Evolutionary conservation across 2,329 filamentous ascomycete genomes (phyloP).

Genomic region (Colletotrichum somersetense): DNA sequence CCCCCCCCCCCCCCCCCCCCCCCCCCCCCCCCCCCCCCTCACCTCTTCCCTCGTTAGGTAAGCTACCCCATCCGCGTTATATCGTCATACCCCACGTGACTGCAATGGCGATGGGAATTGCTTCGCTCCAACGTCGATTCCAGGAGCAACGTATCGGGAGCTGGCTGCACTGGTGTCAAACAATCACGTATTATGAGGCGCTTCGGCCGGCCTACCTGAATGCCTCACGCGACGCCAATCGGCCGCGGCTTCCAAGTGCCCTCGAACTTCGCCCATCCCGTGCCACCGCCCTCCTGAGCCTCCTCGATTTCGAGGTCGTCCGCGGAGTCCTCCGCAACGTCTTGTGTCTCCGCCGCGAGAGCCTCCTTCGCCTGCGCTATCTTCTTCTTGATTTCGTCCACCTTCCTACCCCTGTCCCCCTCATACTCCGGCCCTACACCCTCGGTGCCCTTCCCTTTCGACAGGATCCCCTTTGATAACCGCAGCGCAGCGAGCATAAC

Average conservation of each 20-base stretch:
- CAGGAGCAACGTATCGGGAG: not conserved
- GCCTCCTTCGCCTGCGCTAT: slow-evolving; percentile 35
- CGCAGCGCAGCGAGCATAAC: slow-evolving; percentile 59
- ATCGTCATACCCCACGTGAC: slow-evolving; percentile 35
- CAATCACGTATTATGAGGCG: not conserved
- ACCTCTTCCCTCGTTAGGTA: not conserved
- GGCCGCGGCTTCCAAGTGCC: slow-evolving; percentile 69
- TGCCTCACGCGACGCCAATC: slow-evolving; percentile 65
- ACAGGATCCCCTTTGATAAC: slow-evolving; percentile 58
- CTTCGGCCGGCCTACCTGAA: not conserved
- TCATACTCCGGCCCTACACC: slow-evolving; percentile 20
- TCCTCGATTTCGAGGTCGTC: slow-evolving; percentile 33
- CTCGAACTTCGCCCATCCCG: slow-evolving; percentile 63
- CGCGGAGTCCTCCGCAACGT: slow-evolving; percentile 19
- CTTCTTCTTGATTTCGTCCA: slow-evolving; percentile 45
- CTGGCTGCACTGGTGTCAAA: not conserved
- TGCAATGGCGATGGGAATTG: not conserved
- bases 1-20: too few relatives aligned
- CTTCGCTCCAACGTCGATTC: not conserved
- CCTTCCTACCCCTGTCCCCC: slow-evolving; percentile 46
- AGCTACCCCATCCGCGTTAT: not conserved
- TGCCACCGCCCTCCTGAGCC: slow-evolving; percentile 38
- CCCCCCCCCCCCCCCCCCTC: not conserved
- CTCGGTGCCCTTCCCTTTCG: slow-evolving; percentile 42
- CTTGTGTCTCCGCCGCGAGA: slow-evolving; percentile 30